A percentile compares a stretch with the other conserved stretches of the same genome.
Evolutionary conservation across 1,284 basidiomycete species (phyloP).

Genomic region (Tylopilus sp.): DNA sequence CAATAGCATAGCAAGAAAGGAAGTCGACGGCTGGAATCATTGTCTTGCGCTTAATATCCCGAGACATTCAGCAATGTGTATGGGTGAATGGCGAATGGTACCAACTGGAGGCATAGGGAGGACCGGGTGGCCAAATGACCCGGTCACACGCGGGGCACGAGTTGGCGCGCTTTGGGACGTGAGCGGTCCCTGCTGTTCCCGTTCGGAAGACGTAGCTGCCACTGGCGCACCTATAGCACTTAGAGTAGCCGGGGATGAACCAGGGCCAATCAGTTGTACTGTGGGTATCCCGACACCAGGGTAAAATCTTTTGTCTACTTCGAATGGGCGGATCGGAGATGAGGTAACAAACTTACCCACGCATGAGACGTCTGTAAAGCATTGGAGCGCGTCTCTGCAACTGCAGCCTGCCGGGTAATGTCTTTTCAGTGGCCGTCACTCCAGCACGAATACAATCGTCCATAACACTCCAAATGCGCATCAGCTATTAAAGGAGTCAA

Average conservation of each 20-base stretch:
- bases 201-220: slow-evolving; percentile 1
- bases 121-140: slow-evolving; percentile 79
- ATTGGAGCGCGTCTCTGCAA: slow-evolving; percentile 80
- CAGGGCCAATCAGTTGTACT: slow-evolving; percentile 45
- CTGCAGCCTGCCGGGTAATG: slow-evolving; percentile 81
- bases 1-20: slow-evolving; percentile 88
- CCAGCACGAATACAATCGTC: slow-evolving; percentile 89
- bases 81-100: slow-evolving; percentile 10
- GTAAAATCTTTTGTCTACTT: slow-evolving; percentile 47
- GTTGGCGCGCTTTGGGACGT: slow-evolving; percentile 3
- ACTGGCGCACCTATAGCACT: slow-evolving; percentile 41
- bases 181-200: slow-evolving; percentile 7
- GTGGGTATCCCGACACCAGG: slow-evolving; percentile 51
- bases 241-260: slow-evolving; percentile 25
- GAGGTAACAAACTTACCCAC: slow-evolving; percentile 51
- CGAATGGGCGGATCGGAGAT: background rate
- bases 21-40: slow-evolving; percentile 94
- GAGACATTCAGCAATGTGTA: background rate
- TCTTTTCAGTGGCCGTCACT: slow-evolving; percentile 73
- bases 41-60: slow-evolving; percentile 59
- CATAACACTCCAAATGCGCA: slow-evolving; percentile 89
- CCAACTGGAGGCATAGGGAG: slow-evolving; percentile 78
- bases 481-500: slow-evolving; percentile 42
- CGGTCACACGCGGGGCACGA: slow-evolving; percentile 58
- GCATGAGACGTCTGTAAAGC: slow-evolving; percentile 84